Base-by-base conservation (phyloP, 108 stramenopile species). In the Hondaea fermentalgiana region DNA sequence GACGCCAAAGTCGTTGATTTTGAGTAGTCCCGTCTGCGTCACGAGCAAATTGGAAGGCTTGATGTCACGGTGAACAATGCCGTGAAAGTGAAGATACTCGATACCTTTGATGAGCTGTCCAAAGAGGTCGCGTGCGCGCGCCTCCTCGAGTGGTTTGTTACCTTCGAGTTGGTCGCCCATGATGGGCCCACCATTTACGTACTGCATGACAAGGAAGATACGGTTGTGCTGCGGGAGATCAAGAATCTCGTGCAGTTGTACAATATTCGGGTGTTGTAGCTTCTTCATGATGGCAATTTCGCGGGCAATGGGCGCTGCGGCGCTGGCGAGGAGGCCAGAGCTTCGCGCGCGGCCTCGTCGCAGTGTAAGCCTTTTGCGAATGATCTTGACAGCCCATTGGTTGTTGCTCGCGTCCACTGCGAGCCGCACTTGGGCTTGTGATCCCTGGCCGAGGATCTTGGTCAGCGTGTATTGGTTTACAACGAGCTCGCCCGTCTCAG, bases 211-310 rank as follows among this genome's bases (percentile, higher is more conserved):
- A n/a, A 96, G 91, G 88, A 95, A 96, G 5, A 96, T 89, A 69
- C 95, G 94, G 90, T 96, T 94, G 58, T 94, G 94, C 89, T 91
- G 92, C 21, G 94, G 94, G 55, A 95, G 95, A 69, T 95, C 94
- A 87, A 95, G 91, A 76, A 95, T 93, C 88, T 95, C 94, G 89
- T 92, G 94, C 19, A 95, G 90, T 5, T 93, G 90, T 17, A 95
- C 89, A 14, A 95, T 87, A 90, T 95, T 89, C 21, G 92, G 92
- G 91, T 95, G 94, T n/a, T 59, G 21, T 23, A 95, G 88, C 90
- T 94, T 94, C 90, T 95, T 94, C 95, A 96, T 96, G 58, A 96
- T 95, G 21, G 94, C 94, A 59, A 96, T 93, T 89, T 96, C 96
- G 57, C 91, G 19, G 6, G 76, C 76, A 0, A 83, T 83, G n/a